Percentiles rank a stretch among this genome's conserved stretches.
Evolutionary conservation across 768 basidiomycete species (phyloP).

Genomic region (Coprinopsis marcescibilis): DNA sequence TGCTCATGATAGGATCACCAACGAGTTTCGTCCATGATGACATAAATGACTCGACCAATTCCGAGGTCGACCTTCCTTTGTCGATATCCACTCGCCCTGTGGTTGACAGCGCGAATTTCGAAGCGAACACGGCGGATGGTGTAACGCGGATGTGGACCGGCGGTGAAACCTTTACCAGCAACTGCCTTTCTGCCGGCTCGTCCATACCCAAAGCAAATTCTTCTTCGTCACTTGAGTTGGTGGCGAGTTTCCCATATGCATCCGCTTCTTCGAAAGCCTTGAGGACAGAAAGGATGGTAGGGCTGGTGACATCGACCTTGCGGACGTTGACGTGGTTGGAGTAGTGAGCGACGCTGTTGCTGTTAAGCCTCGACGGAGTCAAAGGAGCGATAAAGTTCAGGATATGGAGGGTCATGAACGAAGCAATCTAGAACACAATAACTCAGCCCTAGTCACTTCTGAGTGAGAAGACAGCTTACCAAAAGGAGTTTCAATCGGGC

Average conservation of each 20-base stretch:
- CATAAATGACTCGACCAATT: slow-evolving; percentile 81
- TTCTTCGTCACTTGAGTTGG: slow-evolving; percentile 7
- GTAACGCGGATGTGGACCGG: slow-evolving; percentile 52
- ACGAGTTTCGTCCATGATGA: slow-evolving; percentile 85
- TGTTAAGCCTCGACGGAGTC: slow-evolving; percentile 50
- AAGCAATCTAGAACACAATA: slow-evolving; percentile 54
- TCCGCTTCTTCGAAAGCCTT: slow-evolving; percentile 42
- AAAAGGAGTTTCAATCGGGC: slow-evolving; percentile 85
- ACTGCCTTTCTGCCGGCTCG: slow-evolving; percentile 22
- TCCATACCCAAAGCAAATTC: slow-evolving; percentile 10
- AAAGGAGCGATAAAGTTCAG: slow-evolving; percentile 92
- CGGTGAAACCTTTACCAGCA: slow-evolving; percentile 58
- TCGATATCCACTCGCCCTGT: background rate
- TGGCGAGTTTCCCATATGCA: slow-evolving; percentile 16
- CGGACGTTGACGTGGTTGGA: slow-evolving; percentile 29
- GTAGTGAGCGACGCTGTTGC: slow-evolving; percentile 2
- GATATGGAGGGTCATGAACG: slow-evolving; percentile 87
- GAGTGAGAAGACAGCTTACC: slow-evolving; percentile 33
- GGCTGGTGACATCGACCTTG: slow-evolving; percentile 67
- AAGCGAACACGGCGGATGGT: slow-evolving; percentile 17
- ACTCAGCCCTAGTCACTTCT: background rate
- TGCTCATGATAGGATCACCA: slow-evolving; percentile 88
- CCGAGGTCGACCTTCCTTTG: slow-evolving; percentile 28
- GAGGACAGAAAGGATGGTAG: slow-evolving; percentile 53
- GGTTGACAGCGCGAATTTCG: slow-evolving; percentile 1